A percentile compares a stretch with the other conserved stretches of the same genome.
Conservation (phyloP, 768 basidiomycete genomes). For the Hypholoma sublateritium region DNA sequence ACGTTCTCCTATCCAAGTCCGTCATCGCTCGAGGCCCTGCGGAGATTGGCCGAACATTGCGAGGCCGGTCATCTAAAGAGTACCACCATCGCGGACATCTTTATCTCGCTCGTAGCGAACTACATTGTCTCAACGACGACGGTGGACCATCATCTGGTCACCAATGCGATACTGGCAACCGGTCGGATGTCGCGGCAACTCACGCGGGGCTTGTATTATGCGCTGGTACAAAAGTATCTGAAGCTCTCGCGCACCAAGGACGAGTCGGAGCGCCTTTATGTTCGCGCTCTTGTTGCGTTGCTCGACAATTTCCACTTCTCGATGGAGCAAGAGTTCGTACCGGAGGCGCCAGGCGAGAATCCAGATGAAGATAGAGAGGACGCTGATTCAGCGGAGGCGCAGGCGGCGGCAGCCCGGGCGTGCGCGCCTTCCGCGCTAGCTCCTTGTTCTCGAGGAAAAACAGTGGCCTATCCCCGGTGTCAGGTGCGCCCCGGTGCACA, state of each 20-base stretch:
- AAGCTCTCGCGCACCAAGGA: conserved; percentile 67
- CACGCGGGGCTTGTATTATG: conserved; percentile 82
- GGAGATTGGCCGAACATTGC: conserved; percentile 79
- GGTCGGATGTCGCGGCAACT: conserved; percentile 78
- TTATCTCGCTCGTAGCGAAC: conserved; percentile 84
- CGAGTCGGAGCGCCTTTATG: conserved; percentile 72
- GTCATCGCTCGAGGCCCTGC: conserved; percentile 86
- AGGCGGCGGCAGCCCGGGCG: conserved; percentile 57
- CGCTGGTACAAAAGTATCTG: conserved; percentile 79
- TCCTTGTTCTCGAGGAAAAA: conserved; percentile 83
- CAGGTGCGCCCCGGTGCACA: neutral
- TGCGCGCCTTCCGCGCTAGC: conserved; percentile 65
- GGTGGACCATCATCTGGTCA: conserved; percentile 83
- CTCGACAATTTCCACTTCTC: conserved; percentile 92
- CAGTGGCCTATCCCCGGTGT: conserved; percentile 57
- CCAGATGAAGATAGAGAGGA: conserved; percentile 31
- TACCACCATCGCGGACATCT: conserved; percentile 73
- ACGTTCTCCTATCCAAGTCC: conserved; percentile 89
- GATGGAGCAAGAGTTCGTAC: conserved; percentile 59
- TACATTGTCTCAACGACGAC: conserved; percentile 65
- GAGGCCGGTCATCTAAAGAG: conserved; percentile 65
- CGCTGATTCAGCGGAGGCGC: conserved; percentile 25
- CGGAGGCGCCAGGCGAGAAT: conserved; percentile 27
- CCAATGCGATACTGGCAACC: conserved; percentile 81
- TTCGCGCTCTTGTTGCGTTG: conserved; percentile 82